Evolutionary conservation across 1,284 basidiomycete species (phyloP).

Genomic region (Erythrobasidium hasegawianum): DNA sequence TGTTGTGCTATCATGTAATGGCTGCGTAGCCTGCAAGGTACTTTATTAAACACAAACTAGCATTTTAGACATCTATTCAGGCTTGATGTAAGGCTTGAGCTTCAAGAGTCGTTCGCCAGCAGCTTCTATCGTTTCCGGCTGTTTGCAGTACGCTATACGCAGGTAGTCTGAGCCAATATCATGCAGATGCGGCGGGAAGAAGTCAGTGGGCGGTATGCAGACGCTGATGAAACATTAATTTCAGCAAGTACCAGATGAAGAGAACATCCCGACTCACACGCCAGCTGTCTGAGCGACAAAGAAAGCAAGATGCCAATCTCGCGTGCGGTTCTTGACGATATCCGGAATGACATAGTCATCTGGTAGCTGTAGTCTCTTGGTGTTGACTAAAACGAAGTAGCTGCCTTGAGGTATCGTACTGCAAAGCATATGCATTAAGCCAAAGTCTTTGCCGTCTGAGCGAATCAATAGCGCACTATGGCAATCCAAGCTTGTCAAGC

Average conservation of each 20-base stretch:
- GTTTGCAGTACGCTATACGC: conserved; percentile 91
- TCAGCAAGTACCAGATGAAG: background rate
- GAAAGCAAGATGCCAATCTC: conserved; percentile 71
- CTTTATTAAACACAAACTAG: too few relatives aligned
- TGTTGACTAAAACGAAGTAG: conserved; percentile 74
- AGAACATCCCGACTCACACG: conserved; percentile 20
- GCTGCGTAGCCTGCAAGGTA: too few relatives aligned
- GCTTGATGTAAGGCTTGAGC: conserved; percentile 64
- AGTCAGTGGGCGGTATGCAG: conserved; percentile 48
- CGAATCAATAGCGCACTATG: conserved; percentile 63
- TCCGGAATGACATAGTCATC: conserved; percentile 76
- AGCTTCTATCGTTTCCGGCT: conserved; percentile 69
- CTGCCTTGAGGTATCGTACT: conserved; percentile 74
- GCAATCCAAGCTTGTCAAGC: conserved; percentile 79
- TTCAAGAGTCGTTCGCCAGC: conserved; percentile 73
- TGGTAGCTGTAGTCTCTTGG: conserved; percentile 64
- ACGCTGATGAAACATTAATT: background rate
- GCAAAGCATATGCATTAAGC: too few relatives aligned
- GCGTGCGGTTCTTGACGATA: conserved; percentile 68
- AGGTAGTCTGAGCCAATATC: conserved; percentile 78
- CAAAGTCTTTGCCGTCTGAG: too few relatives aligned
- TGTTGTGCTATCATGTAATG: too few relatives aligned
- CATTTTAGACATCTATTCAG: background rate
- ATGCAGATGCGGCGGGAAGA: conserved; percentile 81
- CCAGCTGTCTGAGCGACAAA: conserved; percentile 47